Conservation (phyloP, 495 filamentous ascomycete genomes). For the Parachaetomium inaequale region DNA sequence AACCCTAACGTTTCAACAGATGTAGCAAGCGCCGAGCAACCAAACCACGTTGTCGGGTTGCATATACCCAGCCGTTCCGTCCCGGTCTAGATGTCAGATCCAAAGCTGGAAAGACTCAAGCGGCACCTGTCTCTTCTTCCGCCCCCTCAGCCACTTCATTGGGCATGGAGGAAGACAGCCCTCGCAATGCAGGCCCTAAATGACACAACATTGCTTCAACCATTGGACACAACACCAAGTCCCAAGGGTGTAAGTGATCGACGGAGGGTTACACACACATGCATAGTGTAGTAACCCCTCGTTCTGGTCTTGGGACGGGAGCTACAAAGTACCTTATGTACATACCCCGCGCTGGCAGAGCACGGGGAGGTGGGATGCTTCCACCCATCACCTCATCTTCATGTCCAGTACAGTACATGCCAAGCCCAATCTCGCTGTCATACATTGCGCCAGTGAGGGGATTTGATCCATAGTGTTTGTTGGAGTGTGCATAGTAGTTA, state of each 20-base stretch:
- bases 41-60: too few species aligned
- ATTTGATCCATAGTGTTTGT: not conserved
- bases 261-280: constrained; percentile 1
- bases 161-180: not conserved
- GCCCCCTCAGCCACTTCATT: constrained; percentile 1
- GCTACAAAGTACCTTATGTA: too few species aligned
- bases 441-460: not conserved
- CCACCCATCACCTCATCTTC: constrained; percentile 6
- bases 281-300: constrained; percentile 7
- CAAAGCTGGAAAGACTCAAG: too few species aligned
- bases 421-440: not conserved
- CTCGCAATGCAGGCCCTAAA: constrained; percentile 2
- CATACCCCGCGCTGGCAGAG: constrained; percentile 13
- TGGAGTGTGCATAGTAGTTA: not conserved
- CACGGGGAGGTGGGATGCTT: constrained; percentile 8
- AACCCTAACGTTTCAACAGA: too few species aligned
- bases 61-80: too few species aligned
- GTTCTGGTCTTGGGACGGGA: not conserved
- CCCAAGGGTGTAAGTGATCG: constrained; percentile 2
- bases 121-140: not conserved
- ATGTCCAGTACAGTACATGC: too few species aligned
- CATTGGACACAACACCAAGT: not conserved
- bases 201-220: not conserved
- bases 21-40: too few species aligned
- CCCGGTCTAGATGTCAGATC: too few species aligned